Percentiles rank a stretch among this genome's conserved stretches.
These are phyloP conservation scores for Exutisphaerella laricina DNA, from an alignment of 2,329 filamentous ascomycete species.

Conservation along the genomic window DNA sequence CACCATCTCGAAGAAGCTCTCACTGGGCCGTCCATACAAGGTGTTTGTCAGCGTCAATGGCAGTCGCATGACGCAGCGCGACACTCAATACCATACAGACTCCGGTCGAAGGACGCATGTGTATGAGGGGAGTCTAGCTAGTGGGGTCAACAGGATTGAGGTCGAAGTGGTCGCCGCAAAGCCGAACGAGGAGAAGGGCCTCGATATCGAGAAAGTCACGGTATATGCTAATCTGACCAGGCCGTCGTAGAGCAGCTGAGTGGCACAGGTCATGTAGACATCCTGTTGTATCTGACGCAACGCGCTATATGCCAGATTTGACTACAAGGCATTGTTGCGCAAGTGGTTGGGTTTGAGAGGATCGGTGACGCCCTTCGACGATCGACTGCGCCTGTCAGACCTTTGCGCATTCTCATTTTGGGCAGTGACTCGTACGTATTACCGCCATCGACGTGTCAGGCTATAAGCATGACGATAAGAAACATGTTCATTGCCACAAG, in stretches of 20 bases:
- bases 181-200: constrained; percentile 36
- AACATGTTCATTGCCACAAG: too few species aligned
- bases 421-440: too few species aligned
- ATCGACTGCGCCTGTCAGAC: too few species aligned
- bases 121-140: constrained; percentile 67
- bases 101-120: constrained; percentile 51
- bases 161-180: constrained; percentile 64
- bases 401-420: too few species aligned
- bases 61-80: constrained; percentile 49
- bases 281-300: too few species aligned
- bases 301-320: too few species aligned
- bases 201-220: constrained; percentile 73
- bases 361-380: too few species aligned
- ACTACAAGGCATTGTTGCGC: too few species aligned
- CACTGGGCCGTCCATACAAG: constrained; percentile 67
- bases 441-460: too few species aligned
- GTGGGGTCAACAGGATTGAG: constrained; percentile 71
- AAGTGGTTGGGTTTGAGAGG: too few species aligned
- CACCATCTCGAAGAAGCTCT: constrained; percentile 50
- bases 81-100: constrained; percentile 41
- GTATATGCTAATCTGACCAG: constrained; percentile 66
- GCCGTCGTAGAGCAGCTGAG: constrained; percentile 4
- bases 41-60: constrained; percentile 69
- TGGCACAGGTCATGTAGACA: too few species aligned
- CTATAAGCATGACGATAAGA: too few species aligned